These are phyloP conservation scores for Malassezia dermatis DNA, from an alignment of 1,284 basidiomycete genomes.

Conservation along the genomic window DNA sequence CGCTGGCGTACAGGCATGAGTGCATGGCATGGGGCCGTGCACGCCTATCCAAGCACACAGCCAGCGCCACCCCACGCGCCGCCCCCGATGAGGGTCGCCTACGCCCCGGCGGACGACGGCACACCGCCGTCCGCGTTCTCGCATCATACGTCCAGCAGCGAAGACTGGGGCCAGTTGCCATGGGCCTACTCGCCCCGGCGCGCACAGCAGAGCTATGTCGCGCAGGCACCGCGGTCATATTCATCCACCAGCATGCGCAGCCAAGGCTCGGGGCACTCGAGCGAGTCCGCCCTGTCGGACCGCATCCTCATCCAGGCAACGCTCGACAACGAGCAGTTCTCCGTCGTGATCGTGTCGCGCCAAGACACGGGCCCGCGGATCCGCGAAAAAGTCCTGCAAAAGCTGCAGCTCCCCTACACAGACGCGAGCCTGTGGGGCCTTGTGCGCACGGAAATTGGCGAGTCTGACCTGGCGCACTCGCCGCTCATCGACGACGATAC, in stretches of 20 bases:
- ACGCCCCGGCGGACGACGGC: background rate
- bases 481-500: slow-evolving; percentile 42
- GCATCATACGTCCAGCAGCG: background rate
- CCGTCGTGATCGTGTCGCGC: slow-evolving; percentile 44
- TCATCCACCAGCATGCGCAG: slow-evolving; percentile 10
- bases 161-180: background rate
- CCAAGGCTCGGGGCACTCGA: background rate
- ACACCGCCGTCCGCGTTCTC: background rate
- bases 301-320: slow-evolving; percentile 44
- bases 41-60: background rate
- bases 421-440: slow-evolving; percentile 15
- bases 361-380: slow-evolving; percentile 37
- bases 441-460: slow-evolving; percentile 44
- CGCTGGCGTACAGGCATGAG: background rate
- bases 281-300: slow-evolving; percentile 4
- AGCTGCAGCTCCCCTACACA: slow-evolving; percentile 2
- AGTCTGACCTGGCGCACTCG: slow-evolving; percentile 24
- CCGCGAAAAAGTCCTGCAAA: slow-evolving; percentile 37
- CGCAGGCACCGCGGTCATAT: background rate
- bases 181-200: background rate
- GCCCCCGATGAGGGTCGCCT: background rate
- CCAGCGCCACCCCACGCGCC: background rate
- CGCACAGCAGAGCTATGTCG: background rate
- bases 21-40: background rate
- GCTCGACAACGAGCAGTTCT: slow-evolving; percentile 45